Percentiles rank a stretch among this genome's conserved stretches.
phyloP scores from a whole-genome alignment of 768 basidiomycete species.

The Rubroboletus pulcherrimus region DNA sequence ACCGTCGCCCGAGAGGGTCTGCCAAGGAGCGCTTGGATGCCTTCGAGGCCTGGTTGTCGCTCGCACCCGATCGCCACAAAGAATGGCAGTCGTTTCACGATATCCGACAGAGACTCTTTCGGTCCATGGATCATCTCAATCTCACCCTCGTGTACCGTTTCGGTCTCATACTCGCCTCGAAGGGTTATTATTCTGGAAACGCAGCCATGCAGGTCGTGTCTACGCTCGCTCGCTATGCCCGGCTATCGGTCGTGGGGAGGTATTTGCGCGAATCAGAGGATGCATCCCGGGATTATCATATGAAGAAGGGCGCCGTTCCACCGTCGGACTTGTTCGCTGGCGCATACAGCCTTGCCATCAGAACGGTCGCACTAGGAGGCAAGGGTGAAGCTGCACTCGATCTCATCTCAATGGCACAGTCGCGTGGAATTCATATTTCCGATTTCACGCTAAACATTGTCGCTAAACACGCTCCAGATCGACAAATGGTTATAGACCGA shows the following conservation, averaged over 20 bases:
- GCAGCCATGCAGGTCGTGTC: conserved; percentile 30
- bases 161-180: conserved; percentile 41
- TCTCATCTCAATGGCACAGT: conserved; percentile 38
- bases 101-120: conserved; percentile 35
- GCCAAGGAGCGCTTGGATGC: conserved; percentile 12
- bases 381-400: conserved; percentile 40
- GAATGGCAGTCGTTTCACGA: conserved; percentile 17
- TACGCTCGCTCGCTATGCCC: conserved; percentile 42
- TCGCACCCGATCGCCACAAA: conserved; percentile 35
- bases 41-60: conserved; percentile 43
- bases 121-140: conserved; percentile 26
- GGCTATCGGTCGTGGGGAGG: conserved; percentile 27
- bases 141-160: conserved; percentile 40
- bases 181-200: conserved; percentile 37
- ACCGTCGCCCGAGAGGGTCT: conserved; percentile 16
- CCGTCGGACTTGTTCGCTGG: conserved; percentile 10
- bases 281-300: conserved; percentile 11
- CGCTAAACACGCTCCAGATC: conserved; percentile 24
- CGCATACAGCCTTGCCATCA: conserved; percentile 39
- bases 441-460: conserved; percentile 35
- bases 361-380: conserved; percentile 37
- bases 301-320: not conserved
- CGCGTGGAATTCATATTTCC: conserved; percentile 31
- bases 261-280: conserved; percentile 38
- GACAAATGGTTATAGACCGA: not conserved